phyloP scores from a whole-genome alignment of 208 protist genomes.

The Vickermania ingenoplastis region DNA sequence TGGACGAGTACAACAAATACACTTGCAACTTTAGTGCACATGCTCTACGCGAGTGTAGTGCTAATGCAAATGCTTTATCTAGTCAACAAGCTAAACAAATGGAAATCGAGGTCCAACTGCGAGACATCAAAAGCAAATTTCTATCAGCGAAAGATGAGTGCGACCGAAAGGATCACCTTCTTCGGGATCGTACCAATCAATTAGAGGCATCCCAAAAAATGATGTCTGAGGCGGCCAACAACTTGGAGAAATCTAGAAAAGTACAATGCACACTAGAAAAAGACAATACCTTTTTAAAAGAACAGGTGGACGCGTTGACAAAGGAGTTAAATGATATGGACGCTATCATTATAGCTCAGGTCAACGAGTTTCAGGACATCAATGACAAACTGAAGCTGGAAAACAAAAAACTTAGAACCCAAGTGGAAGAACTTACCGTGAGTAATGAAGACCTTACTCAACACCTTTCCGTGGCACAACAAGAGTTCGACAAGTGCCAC shows the following conservation, averaged over 20 bases:
- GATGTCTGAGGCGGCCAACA: conserved; percentile 2
- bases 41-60: no score
- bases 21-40: no score
- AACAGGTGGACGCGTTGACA: conserved; percentile 59
- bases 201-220: conserved; percentile 12
- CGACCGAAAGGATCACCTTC: conserved; percentile 4
- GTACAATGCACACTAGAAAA: conserved; percentile 11
- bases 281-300: conserved; percentile 59
- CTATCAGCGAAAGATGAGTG: not conserved
- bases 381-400: conserved; percentile 40
- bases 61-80: no score
- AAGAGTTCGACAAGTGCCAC: not conserved
- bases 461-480: not conserved
- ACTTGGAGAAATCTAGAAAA: conserved; percentile 2
- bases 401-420: conserved; percentile 21
- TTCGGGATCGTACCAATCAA: conserved; percentile 12
- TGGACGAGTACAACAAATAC: no score
- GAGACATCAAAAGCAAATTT: no score
- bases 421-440: conserved; percentile 11
- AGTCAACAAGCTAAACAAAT: no score
- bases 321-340: conserved; percentile 63
- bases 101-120: no score
- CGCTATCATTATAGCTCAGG: conserved; percentile 47
- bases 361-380: conserved; percentile 75
- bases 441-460: conserved; percentile 9